Evolutionary conservation across 768 basidiomycete genomes (phyloP), one percentile per base, ranked within the genome.

Genomic region (Plicaturopsis crispa): DNA sequence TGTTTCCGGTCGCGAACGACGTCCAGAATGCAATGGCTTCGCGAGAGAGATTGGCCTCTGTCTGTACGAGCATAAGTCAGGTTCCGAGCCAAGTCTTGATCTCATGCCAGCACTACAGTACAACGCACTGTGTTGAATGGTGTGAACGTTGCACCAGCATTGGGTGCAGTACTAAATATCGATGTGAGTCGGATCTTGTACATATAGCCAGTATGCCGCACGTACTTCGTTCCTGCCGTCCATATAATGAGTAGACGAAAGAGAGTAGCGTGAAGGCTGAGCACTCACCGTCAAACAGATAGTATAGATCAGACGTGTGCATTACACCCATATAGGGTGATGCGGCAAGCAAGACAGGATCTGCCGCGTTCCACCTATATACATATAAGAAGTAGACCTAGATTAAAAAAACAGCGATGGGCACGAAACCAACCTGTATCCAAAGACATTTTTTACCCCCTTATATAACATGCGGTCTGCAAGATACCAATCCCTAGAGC

Each of bases 21-120:
- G 66, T 66, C 68, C 68, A 70, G 42, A 61, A 67, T 4, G 54
- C 56, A 21, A 70, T 66, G 8, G 63, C 64, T 44, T 68, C 64
- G 30, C 49, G 42, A 8, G 66, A 59, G 2, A 70, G 50, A 4
- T 44, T 43, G 7, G 51, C 39, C 48, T 70, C 67, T 31, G 63
- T 67, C 61, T 67, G 17, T 13, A 32, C 18, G n/a, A n/a, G n/a
- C n/a, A n/a, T n/a, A n/a, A n/a, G n/a, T n/a, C n/a, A n/a, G n/a
- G n/a, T n/a, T n/a, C n/a, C n/a, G n/a, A n/a, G n/a, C n/a, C n/a
- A n/a, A n/a, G n/a, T n/a, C n/a, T n/a, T n/a, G n/a, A n/a, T n/a
- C n/a, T n/a, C n/a, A n/a, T n/a, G n/a, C n/a, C n/a, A n/a, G n/a
- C n/a, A n/a, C n/a, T n/a, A n/a, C n/a, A n/a, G n/a, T n/a, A n/a